phyloP scores from a whole-genome alignment of 805 yeast genomes.

The Clavispora carvajalis region DNA sequence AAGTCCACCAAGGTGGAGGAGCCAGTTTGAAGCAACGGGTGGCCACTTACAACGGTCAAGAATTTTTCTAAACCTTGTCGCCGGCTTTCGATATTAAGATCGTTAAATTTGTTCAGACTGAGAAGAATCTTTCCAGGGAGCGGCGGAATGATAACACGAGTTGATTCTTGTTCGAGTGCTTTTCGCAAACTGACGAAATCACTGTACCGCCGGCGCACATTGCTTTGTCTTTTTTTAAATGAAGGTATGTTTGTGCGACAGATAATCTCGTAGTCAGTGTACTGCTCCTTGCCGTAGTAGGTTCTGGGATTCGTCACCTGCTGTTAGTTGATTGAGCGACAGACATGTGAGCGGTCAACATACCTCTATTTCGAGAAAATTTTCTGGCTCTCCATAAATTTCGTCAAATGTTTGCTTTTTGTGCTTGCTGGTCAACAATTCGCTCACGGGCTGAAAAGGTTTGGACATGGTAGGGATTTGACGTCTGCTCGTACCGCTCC shows the following conservation, averaged over 20 bases:
- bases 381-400: constrained; percentile 90
- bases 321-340: constrained; percentile 15
- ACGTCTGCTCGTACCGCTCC: neutral
- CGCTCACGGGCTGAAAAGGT: constrained; percentile 42
- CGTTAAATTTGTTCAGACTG: constrained; percentile 66
- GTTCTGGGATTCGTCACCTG: constrained; percentile 68
- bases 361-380: constrained; percentile 88
- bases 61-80: constrained; percentile 81
- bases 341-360: constrained; percentile 6
- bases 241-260: constrained; percentile 91
- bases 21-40: constrained; percentile 88
- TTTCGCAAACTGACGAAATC: constrained; percentile 82
- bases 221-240: constrained; percentile 57
- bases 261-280: constrained; percentile 86
- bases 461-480: constrained; percentile 22
- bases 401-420: constrained; percentile 66
- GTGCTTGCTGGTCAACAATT: constrained; percentile 35
- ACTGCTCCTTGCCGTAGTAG: constrained; percentile 63
- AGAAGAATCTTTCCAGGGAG: constrained; percentile 84
- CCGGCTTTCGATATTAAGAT: constrained; percentile 77
- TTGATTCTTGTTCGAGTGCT: constrained; percentile 67
- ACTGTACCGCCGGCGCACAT: constrained; percentile 80
- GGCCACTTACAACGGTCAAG: constrained; percentile 76
- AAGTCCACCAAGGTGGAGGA: constrained; percentile 71
- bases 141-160: constrained; percentile 77